Conservation (phyloP, 1,139 yeast genomes). For the Scheffersomyces insectosa region DNA sequence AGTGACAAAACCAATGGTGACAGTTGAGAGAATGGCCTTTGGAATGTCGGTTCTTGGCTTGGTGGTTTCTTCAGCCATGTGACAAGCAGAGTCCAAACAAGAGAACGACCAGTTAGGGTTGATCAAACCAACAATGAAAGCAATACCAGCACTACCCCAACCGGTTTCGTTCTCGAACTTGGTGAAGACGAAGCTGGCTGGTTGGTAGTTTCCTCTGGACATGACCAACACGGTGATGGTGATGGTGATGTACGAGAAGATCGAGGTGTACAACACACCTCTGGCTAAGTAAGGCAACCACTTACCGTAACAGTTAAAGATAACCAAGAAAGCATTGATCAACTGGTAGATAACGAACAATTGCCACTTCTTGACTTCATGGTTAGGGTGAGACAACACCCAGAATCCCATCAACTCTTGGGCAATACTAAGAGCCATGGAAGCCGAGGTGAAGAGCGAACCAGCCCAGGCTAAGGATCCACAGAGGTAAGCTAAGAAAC, state of each 20-base stretch:
- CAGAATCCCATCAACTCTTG: constrained; percentile 58
- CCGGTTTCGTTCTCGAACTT: constrained; percentile 66
- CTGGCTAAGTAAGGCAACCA: constrained; percentile 55
- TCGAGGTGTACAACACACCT: constrained; percentile 54
- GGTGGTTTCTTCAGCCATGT: constrained; percentile 67
- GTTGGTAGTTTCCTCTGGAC: constrained; percentile 55
- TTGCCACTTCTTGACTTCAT: constrained; percentile 53
- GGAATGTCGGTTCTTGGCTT: constrained; percentile 63
- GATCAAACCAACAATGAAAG: constrained; percentile 64
- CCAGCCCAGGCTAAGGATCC: constrained; percentile 65
- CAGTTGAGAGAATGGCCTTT: constrained; percentile 62
- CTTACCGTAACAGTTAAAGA: constrained; percentile 60
- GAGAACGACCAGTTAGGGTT: constrained; percentile 72
- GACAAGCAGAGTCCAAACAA: constrained; percentile 71
- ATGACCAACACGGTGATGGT: constrained; percentile 58
- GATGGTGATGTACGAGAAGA: constrained; percentile 54
- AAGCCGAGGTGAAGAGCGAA: constrained; percentile 58
- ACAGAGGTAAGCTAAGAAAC: constrained; percentile 56
- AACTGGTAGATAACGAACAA: constrained; percentile 54
- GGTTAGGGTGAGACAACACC: constrained; percentile 44
- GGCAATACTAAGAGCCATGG: constrained; percentile 57
- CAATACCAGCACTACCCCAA: constrained; percentile 59
- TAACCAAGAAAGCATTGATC: constrained; percentile 38
- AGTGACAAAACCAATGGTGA: constrained; percentile 64
- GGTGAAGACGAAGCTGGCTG: constrained; percentile 60